A percentile compares a stretch with the other conserved stretches of the same genome.
phyloP scores from a whole-genome alignment of 1,139 yeast species.

The Pichia sp. region DNA sequence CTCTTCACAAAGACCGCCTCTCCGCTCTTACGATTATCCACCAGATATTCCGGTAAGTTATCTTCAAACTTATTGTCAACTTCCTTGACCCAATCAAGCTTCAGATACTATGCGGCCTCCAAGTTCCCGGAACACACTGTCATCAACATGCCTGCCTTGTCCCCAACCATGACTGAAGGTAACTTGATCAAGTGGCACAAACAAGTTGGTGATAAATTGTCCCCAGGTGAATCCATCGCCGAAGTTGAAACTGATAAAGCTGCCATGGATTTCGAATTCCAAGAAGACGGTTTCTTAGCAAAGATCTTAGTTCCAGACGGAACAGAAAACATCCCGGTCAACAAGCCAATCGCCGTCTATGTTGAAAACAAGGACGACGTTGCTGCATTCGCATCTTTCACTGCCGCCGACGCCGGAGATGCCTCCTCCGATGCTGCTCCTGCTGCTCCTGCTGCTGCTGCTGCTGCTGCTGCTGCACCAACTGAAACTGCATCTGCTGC shows the following conservation, averaged over 20 bases:
- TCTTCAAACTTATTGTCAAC: conserved; percentile 3
- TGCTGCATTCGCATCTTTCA: conserved; percentile 81
- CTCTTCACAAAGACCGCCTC: conserved; percentile 17
- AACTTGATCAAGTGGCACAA: conserved; percentile 87
- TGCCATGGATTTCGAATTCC: conserved; percentile 98
- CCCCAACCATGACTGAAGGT: conserved; percentile 99
- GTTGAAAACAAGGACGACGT: conserved; percentile 88
- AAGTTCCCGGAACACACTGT: conserved; percentile 59
- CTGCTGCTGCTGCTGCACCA: conserved; percentile 40
- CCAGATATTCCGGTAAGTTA: conserved; percentile 5
- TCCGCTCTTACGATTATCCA: conserved; percentile 29
- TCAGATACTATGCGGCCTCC: conserved; percentile 31
- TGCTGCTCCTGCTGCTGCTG: conserved; percentile 39
- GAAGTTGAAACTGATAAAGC: conserved; percentile 99
- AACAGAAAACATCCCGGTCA: conserved; percentile 86
- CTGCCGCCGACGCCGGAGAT: conserved; percentile 79
- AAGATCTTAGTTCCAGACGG: conserved; percentile 87
- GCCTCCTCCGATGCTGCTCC: conserved; percentile 42
- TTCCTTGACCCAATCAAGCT: conserved; percentile 17
- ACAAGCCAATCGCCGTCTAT: conserved; percentile 94
- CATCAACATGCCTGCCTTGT: conserved; percentile 87
- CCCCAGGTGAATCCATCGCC: conserved; percentile 93
- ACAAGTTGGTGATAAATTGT: conserved; percentile 79
- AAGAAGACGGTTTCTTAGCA: conserved; percentile 96
- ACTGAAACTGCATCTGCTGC: conserved; percentile 32